Evolutionary conservation across 371 early-diverging fungal species (phyloP).

Genomic region (Mucor velutinosus): DNA sequence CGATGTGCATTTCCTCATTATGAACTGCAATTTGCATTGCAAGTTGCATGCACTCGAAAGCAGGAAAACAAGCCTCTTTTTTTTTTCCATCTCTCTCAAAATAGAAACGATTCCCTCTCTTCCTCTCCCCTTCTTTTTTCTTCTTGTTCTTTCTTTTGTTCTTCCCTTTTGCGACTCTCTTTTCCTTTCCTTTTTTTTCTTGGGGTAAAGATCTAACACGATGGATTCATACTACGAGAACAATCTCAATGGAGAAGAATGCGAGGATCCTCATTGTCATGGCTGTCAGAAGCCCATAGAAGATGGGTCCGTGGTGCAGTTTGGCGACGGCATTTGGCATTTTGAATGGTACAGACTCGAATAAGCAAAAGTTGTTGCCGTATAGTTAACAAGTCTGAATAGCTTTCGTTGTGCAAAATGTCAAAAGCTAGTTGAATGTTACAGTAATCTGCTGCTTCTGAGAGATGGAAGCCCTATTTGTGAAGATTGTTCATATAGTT

Average conservation of each 20-base stretch:
- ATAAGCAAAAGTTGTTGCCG: background rate
- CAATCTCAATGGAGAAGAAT: slow-evolving; percentile 35
- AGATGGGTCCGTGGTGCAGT: slow-evolving; percentile 82
- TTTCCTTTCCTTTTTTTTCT: background rate
- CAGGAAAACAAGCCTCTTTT: background rate
- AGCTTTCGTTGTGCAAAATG: slow-evolving; percentile 85
- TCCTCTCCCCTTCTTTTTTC: background rate
- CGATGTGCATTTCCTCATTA: background rate
- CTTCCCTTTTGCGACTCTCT: no score
- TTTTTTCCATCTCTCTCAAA: background rate
- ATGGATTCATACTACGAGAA: slow-evolving; percentile 38
- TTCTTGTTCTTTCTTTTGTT: slow-evolving; percentile 3
- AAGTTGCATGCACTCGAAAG: background rate
- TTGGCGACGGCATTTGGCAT: slow-evolving; percentile 80
- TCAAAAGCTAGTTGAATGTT: slow-evolving; percentile 72
- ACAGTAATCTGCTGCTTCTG: slow-evolving; percentile 77
- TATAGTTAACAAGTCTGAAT: background rate
- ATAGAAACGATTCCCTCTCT: background rate
- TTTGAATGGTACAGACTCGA: slow-evolving; percentile 43
- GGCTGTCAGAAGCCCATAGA: slow-evolving; percentile 78
- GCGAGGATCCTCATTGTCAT: slow-evolving; percentile 66
- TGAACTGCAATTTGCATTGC: background rate
- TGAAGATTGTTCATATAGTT: slow-evolving; percentile 86
- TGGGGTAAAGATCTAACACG: background rate
- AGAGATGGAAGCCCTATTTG: slow-evolving; percentile 86